A percentile compares a stretch with the other conserved stretches of the same genome.
These are phyloP conservation scores for Candida piceae DNA, from an alignment of 805 yeast species.

Conservation along the genomic window DNA sequence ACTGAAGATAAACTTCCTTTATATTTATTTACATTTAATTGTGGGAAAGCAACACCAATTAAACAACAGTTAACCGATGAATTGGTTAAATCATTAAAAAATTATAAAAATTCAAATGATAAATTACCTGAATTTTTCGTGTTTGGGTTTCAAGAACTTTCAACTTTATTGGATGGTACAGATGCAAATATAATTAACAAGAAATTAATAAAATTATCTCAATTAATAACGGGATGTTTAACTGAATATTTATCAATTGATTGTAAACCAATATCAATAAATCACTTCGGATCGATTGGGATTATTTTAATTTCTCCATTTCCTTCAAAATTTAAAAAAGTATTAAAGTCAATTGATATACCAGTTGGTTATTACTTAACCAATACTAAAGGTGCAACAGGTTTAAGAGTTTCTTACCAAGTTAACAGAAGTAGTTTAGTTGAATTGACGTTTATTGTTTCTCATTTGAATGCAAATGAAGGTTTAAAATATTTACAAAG, in stretches of 20 bases:
- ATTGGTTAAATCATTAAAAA: conserved; percentile 15
- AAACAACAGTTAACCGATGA: conserved; percentile 29
- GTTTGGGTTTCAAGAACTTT: conserved; percentile 65
- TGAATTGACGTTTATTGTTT: conserved; percentile 56
- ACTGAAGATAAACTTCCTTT: conserved; percentile 2
- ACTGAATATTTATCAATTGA: conserved; percentile 29
- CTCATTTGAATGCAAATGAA: conserved; percentile 78
- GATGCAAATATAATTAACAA: conserved; percentile 33
- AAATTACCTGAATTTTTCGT: conserved; percentile 43
- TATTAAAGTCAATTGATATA: conserved; percentile 25
- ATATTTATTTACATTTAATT: conserved; percentile 45
- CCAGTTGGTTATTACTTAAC: conserved; percentile 58
- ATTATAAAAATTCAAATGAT: not conserved
- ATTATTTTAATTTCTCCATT: conserved; percentile 44
- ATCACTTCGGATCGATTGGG: conserved; percentile 57
- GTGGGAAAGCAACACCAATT: conserved; percentile 43
- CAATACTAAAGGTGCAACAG: conserved; percentile 72
- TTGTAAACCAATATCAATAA: conserved; percentile 39
- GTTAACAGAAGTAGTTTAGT: conserved; percentile 14
- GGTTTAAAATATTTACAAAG: conserved; percentile 42
- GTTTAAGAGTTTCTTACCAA: conserved; percentile 43
- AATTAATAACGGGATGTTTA: conserved; percentile 32
- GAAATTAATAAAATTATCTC: conserved; percentile 33
- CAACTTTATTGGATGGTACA: conserved; percentile 51
- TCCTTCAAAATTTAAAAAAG: conserved; percentile 17